Evolutionary conservation across 495 filamentous ascomycete genomes (phyloP).

Genomic region (Pyrenopolyporus hunteri): DNA sequence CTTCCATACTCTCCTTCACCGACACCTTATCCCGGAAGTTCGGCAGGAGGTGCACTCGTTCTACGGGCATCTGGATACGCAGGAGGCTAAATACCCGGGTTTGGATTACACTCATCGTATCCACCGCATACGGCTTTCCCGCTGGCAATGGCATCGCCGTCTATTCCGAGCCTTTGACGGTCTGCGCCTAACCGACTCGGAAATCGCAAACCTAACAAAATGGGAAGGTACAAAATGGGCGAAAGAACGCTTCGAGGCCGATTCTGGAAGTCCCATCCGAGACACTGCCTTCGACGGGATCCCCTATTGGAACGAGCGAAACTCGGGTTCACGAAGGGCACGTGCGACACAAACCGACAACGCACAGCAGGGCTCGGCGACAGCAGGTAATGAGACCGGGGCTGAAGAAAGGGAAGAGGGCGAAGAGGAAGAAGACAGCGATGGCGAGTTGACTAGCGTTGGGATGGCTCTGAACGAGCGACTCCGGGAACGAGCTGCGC

Average conservation of each 20-base stretch:
- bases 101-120: constrained; percentile 82
- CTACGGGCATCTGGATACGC: constrained; percentile 82
- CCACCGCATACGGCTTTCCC: constrained; percentile 82
- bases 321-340: constrained; percentile 48
- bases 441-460: constrained; percentile 72
- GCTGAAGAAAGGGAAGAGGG: constrained; percentile 62
- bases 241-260: constrained; percentile 80
- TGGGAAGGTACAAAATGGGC: constrained; percentile 96
- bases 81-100: constrained; percentile 89
- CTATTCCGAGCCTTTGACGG: constrained; percentile 84
- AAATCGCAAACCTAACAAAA: constrained; percentile 80
- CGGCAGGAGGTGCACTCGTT: constrained; percentile 82
- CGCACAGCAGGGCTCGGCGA: constrained; percentile 47
- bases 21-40: constrained; percentile 84
- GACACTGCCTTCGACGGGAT: constrained; percentile 83
- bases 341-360: constrained; percentile 41
- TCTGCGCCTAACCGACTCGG: constrained; percentile 73
- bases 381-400: constrained; percentile 57
- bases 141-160: constrained; percentile 79
- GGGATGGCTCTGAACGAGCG: constrained; percentile 74
- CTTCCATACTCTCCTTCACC: constrained; percentile 59
- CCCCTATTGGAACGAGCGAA: constrained; percentile 56
- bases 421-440: constrained; percentile 57
- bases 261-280: constrained; percentile 71
- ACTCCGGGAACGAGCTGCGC: constrained; percentile 71